Percentiles rank a stretch among this genome's conserved stretches.
Evolutionary conservation across 2,329 filamentous ascomycete genomes (phyloP).

Genomic region (Fusarium ambrosium): DNA sequence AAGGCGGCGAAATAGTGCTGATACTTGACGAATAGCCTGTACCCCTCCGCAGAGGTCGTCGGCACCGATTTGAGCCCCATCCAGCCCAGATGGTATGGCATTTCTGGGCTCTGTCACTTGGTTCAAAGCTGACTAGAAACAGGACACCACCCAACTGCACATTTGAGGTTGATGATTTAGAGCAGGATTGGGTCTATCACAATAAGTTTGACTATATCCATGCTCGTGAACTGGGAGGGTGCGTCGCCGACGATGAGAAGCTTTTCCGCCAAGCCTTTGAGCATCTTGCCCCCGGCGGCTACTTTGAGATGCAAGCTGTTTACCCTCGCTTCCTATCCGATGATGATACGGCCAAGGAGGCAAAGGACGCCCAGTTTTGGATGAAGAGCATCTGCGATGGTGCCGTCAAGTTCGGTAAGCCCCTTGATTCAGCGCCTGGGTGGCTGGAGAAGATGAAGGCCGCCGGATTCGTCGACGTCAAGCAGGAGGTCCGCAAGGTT

Average conservation of each 20-base stretch:
- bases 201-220: neutral
- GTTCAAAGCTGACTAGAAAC: neutral
- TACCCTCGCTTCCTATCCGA: neutral
- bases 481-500: slow-evolving; percentile 12
- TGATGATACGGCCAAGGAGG: neutral
- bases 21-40: neutral
- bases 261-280: neutral
- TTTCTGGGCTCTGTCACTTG: neutral
- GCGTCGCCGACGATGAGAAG: neutral
- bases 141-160: neutral
- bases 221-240: neutral
- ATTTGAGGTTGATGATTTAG: neutral
- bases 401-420: slow-evolving; percentile 17
- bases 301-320: neutral
- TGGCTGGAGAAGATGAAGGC: slow-evolving; percentile 7
- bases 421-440: slow-evolving; percentile 4
- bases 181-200: neutral
- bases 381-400: slow-evolving; percentile 22
- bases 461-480: slow-evolving; percentile 4
- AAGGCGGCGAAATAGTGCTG: neutral
- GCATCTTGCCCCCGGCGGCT: neutral
- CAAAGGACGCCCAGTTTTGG: slow-evolving; percentile 4
- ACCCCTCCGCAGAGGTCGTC: neutral
- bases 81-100: neutral
- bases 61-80: neutral